Percentiles rank a stretch among this genome's conserved stretches.
Evolutionary conservation across 164 flowering plant species (phyloP).

Genomic region (Dillenia turbinata): DNA sequence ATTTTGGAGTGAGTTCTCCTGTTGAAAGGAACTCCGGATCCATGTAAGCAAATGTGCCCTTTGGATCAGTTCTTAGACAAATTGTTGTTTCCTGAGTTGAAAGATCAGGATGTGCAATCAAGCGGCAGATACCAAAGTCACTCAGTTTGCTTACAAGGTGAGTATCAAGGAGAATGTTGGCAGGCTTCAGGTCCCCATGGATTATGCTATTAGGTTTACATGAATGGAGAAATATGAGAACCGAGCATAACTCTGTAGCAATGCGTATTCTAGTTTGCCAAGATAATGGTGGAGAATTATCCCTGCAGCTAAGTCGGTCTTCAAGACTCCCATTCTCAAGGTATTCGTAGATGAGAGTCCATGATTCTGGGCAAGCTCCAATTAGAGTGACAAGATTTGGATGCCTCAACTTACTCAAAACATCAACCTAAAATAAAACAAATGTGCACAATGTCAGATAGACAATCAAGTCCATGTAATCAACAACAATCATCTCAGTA

Average conservation of each 20-base stretch:
- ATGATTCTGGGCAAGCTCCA: constrained; percentile 81
- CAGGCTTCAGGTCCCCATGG: constrained; percentile 81
- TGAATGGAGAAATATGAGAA: constrained; percentile 78
- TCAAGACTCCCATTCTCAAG: constrained; percentile 86
- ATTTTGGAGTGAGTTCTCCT: constrained; percentile 71
- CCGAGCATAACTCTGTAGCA: constrained; percentile 76
- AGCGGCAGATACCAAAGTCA: constrained; percentile 77
- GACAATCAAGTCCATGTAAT: too few species aligned
- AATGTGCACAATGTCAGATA: constrained; percentile 10
- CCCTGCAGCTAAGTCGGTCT: constrained; percentile 75
- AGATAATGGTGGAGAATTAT: constrained; percentile 63
- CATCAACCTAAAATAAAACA: constrained; percentile 52
- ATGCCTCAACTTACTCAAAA: constrained; percentile 77
- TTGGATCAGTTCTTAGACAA: constrained; percentile 47
- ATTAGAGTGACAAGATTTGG: constrained; percentile 80
- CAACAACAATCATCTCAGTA: too few species aligned
- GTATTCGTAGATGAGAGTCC: constrained; percentile 74
- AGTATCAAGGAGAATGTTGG: constrained; percentile 72
- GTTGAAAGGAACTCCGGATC: constrained; percentile 76
- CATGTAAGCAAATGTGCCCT: constrained; percentile 65
- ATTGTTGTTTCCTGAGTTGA: constrained; percentile 22
- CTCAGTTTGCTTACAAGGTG: constrained; percentile 63
- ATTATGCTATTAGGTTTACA: constrained; percentile 55
- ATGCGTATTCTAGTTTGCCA: constrained; percentile 80
- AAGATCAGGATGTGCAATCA: constrained; percentile 18